A percentile compares a stretch with the other conserved stretches of the same genome.
phyloP scores from a whole-genome alignment of 805 yeast species.

The Saccharomycopsis javanensis region DNA sequence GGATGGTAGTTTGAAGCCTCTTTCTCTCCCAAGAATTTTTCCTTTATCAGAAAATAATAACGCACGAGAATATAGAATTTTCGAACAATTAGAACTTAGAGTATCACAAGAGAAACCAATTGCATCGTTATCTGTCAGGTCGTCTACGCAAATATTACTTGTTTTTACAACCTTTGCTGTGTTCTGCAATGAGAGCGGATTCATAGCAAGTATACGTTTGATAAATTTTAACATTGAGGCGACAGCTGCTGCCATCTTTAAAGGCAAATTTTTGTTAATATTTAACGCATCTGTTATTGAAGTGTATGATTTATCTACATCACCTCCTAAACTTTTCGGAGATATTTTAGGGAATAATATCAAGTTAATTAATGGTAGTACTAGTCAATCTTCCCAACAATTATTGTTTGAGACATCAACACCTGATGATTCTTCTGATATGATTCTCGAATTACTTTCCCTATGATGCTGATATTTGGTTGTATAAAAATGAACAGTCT shows the following conservation, averaged over 20 bases:
- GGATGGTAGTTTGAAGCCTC: conserved; percentile 10
- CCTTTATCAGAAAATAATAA: neutral
- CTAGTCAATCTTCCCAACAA: neutral
- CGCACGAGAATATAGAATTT: conserved; percentile 7
- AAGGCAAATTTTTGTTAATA: conserved; percentile 5
- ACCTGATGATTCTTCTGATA: neutral
- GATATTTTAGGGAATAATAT: conserved; percentile 13
- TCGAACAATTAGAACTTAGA: conserved; percentile 9
- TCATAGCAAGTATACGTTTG: conserved; percentile 7
- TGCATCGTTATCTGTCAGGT: conserved; percentile 7
- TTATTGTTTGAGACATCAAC: conserved; percentile 2
- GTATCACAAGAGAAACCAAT: conserved; percentile 10
- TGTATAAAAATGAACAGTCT: neutral
- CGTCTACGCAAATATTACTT: conserved; percentile 9
- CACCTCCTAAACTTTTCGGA: neutral
- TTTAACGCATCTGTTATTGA: conserved; percentile 9
- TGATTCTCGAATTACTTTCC: conserved; percentile 8
- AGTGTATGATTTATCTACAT: conserved; percentile 9
- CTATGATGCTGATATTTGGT: neutral
- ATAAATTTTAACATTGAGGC: conserved; percentile 15
- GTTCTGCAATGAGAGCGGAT: conserved; percentile 19
- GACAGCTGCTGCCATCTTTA: conserved; percentile 3
- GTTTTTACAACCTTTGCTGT: conserved; percentile 16
- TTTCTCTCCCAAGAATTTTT: conserved; percentile 10
- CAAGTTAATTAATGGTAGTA: conserved; percentile 5